Evolutionary conservation across 805 yeast species (phyloP).

Genomic region (Nakazawaea pomicola): DNA sequence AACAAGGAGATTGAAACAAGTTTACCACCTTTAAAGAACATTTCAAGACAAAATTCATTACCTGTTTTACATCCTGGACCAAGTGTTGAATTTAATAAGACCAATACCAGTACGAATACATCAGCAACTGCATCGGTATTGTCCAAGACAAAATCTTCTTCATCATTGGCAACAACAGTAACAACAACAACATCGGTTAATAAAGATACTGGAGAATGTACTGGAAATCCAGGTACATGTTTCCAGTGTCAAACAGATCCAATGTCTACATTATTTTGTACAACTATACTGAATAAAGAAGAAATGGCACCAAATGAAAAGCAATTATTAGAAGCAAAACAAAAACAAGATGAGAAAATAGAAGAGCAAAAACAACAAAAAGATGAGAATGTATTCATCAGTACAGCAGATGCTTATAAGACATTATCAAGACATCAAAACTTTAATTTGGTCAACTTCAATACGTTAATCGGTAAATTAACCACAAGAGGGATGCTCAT

Average conservation of each 20-base stretch:
- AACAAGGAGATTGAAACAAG: conserved; percentile 13
- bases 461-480: conserved; percentile 67
- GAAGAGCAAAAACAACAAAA: conserved; percentile 11
- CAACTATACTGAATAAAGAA: conserved; percentile 66
- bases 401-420: conserved; percentile 87
- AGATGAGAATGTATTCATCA: conserved; percentile 45
- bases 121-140: no score
- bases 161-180: conserved; percentile 10
- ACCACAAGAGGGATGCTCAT: conserved; percentile 85
- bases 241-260: conserved; percentile 81
- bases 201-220: conserved; percentile 41
- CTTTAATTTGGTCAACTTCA: conserved; percentile 68
- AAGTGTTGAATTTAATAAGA: conserved; percentile 39
- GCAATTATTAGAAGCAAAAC: no score
- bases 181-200: background rate
- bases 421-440: conserved; percentile 79
- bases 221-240: conserved; percentile 88
- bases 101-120: no score
- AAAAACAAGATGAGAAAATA: conserved; percentile 15
- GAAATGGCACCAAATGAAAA: no score
- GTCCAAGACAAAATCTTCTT: conserved; percentile 12
- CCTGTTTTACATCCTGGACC: conserved; percentile 67
- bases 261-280: conserved; percentile 82
- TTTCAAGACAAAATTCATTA: conserved; percentile 31
- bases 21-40: conserved; percentile 15